These are phyloP conservation scores for Tolypocladium album DNA, from an alignment of 2,329 filamentous ascomycete genomes.

Conservation along the genomic window DNA sequence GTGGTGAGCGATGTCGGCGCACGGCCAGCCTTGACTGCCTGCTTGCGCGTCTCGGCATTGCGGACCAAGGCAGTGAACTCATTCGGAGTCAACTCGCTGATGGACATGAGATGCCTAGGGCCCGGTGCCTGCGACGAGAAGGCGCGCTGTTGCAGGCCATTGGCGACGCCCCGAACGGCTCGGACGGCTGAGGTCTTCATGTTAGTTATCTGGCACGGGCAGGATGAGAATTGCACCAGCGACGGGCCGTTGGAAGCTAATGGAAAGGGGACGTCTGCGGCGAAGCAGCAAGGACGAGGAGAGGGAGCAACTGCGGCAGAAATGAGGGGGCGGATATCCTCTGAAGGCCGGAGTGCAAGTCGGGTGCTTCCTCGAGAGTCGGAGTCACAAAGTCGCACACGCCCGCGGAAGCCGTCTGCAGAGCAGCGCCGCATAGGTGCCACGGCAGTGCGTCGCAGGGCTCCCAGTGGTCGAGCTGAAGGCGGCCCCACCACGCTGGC, in stretches of 20 bases:
- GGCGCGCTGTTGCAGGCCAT: slow-evolving; percentile 28
- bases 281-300: background rate
- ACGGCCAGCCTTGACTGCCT: slow-evolving; percentile 57
- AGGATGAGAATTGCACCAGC: background rate
- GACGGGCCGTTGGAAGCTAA: background rate
- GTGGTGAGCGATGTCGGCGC: slow-evolving; percentile 45
- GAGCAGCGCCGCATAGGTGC: background rate
- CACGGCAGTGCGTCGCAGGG: background rate
- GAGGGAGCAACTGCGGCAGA: background rate
- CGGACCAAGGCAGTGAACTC: slow-evolving; percentile 77
- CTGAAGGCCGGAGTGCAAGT: background rate
- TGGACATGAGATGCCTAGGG: slow-evolving; percentile 84
- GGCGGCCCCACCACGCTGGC: background rate
- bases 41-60: slow-evolving; percentile 71
- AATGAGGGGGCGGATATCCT: background rate
- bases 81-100: slow-evolving; percentile 67
- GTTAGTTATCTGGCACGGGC: background rate
- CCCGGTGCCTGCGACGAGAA: slow-evolving; percentile 26
- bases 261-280: background rate
- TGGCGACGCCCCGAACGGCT: slow-evolving; percentile 20
- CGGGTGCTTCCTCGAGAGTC: background rate
- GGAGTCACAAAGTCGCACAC: background rate
- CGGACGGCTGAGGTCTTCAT: slow-evolving; percentile 24
- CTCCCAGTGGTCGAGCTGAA: background rate
- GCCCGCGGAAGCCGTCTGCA: background rate